Percentiles rank a stretch among this genome's conserved stretches.
phyloP scores from a whole-genome alignment of 108 stramenopile genomes.

The Mayamaea pseudoterrestris region DNA sequence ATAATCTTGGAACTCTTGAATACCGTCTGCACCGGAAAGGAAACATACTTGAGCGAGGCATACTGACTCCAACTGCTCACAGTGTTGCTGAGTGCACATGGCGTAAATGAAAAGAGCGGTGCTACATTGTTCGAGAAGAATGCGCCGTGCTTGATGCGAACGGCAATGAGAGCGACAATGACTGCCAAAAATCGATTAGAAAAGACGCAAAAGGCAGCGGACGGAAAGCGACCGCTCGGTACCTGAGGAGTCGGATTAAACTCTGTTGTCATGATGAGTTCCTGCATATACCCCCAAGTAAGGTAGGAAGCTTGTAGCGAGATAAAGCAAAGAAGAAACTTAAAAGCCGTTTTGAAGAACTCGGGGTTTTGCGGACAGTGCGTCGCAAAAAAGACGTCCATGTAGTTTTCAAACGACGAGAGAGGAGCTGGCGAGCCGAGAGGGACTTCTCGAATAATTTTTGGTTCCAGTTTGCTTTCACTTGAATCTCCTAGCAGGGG shows the following conservation, averaged over 20 bases:
- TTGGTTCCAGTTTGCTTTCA: too few species aligned
- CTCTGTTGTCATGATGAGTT: constrained; percentile 89
- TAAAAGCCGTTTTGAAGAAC: constrained; percentile 32
- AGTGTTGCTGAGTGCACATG: constrained; percentile 92
- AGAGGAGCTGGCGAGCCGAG: too few species aligned
- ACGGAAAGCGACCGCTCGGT: constrained; percentile 81
- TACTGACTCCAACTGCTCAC: constrained; percentile 96
- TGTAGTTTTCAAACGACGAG: background rate
- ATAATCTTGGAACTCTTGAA: constrained; percentile 97
- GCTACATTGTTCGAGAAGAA: constrained; percentile 68
- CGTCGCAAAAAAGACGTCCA: constrained; percentile 9
- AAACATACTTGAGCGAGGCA: constrained; percentile 90
- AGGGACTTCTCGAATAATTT: too few species aligned
- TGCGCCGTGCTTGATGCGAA: constrained; percentile 66
- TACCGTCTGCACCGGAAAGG: constrained; percentile 96
- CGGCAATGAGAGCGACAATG: constrained; percentile 79
- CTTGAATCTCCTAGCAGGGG: too few species aligned
- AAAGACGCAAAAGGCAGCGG: constrained; percentile 95
- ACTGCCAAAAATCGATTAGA: constrained; percentile 94
- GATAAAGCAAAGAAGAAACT: constrained; percentile 50
- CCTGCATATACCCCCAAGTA: constrained; percentile 97
- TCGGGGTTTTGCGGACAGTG: constrained; percentile 22
- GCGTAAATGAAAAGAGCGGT: constrained; percentile 87
- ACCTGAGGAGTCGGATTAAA: constrained; percentile 68
- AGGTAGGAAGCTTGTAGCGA: constrained; percentile 86